A percentile compares a stretch with the other conserved stretches of the same genome.
Evolutionary conservation across 805 yeast species (phyloP).

Genomic region (Pichia thaimueangensis): DNA sequence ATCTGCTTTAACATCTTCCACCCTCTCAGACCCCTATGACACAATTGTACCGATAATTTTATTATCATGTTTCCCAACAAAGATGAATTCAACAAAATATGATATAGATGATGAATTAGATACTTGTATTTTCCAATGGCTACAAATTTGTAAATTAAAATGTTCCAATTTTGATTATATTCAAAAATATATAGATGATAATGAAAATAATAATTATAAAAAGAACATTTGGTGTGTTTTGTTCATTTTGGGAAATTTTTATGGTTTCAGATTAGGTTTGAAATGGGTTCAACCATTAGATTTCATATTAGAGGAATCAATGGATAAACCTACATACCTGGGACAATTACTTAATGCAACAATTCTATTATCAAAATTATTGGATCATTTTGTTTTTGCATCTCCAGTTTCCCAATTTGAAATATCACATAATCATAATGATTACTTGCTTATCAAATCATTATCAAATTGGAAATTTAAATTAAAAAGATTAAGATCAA

Average conservation of each 20-base stretch:
- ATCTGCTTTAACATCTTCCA: not conserved
- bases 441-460: slow-evolving; percentile 18
- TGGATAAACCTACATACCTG: slow-evolving; percentile 14
- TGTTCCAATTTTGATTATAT: slow-evolving; percentile 19
- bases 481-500: slow-evolving; percentile 9
- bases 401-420: no score
- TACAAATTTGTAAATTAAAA: slow-evolving; percentile 20
- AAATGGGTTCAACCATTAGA: slow-evolving; percentile 22
- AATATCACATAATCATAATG: slow-evolving; percentile 5
- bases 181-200: slow-evolving; percentile 13
- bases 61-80: slow-evolving; percentile 24
- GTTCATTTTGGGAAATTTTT: slow-evolving; percentile 23
- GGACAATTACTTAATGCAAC: slow-evolving; percentile 19
- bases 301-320: slow-evolving; percentile 15
- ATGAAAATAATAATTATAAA: slow-evolving; percentile 13
- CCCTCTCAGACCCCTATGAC: slow-evolving; percentile 13
- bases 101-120: slow-evolving; percentile 17
- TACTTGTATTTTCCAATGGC: slow-evolving; percentile 19
- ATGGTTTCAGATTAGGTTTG: slow-evolving; percentile 24
- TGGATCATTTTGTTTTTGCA: slow-evolving; percentile 20
- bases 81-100: slow-evolving; percentile 5
- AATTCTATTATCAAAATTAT: slow-evolving; percentile 17
- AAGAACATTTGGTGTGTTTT: slow-evolving; percentile 25
- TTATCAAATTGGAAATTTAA: slow-evolving; percentile 22
- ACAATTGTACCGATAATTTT: slow-evolving; percentile 18